A percentile compares a stretch with the other conserved stretches of the same genome.
Conservation (phyloP, 192 early-diverging fungal species). For the Podila minutissima region DNA sequence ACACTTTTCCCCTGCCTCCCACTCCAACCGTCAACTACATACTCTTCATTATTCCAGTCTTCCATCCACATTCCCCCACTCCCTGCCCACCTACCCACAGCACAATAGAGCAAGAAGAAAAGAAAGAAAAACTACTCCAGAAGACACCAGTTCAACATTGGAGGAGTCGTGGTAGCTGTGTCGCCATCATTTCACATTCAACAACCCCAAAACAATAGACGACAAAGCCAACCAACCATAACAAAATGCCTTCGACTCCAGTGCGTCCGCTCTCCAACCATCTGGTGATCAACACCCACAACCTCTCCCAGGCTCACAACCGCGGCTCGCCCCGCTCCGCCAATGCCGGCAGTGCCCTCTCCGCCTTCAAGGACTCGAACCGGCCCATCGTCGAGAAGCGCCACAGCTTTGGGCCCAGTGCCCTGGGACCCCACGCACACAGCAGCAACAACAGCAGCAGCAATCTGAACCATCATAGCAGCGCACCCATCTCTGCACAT, state of each 20-base stretch:
- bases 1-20: no score
- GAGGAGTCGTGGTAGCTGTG: no score
- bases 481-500: constrained; percentile 1
- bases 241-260: constrained; percentile 42
- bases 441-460: neutral
- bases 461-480: neutral
- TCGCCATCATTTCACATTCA: neutral
- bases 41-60: no score
- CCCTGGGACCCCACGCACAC: constrained; percentile 4
- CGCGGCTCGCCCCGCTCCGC: constrained; percentile 45
- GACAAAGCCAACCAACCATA: no score
- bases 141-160: no score
- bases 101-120: no score
- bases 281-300: constrained; percentile 50
- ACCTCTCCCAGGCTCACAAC: constrained; percentile 49
- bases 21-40: no score
- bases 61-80: no score
- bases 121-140: no score
- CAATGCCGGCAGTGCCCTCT: constrained; percentile 12
- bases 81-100: no score
- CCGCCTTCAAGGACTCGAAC: constrained; percentile 24
- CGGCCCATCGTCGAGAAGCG: constrained; percentile 32
- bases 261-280: constrained; percentile 41
- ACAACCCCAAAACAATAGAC: neutral
- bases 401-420: constrained; percentile 29